Evolutionary conservation across 1,139 yeast genomes (phyloP), one percentile per base, ranked within the genome.

Genomic region (Kodamaea sp.): DNA sequence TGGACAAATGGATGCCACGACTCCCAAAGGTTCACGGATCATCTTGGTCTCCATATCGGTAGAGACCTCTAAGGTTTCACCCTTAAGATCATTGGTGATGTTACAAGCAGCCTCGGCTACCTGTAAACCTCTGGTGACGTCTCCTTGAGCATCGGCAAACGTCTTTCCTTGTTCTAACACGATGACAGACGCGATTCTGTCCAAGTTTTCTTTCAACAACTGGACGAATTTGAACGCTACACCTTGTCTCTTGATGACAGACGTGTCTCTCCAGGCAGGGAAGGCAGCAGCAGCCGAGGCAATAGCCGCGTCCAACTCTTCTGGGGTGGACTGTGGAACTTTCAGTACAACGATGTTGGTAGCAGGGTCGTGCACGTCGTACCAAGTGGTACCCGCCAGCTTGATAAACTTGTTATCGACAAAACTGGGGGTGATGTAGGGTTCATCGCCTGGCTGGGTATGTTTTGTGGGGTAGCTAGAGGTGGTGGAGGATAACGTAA

Each of bases 131-230:
- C 94, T 71, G 47, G 83, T 71, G 24, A 84, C 92, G 54, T 84
- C 94, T 18, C 92, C 92, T 53, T 73, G 66, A 38, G 94, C 92
- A 50, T 84, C 92, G 26, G 77, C 76, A 58, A 82, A 78, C 12
- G 92, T 81, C 61, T 84, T 84, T 34, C 94, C 94, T 62, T 84
- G 92, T 62, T 84, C 92, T 48, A 80, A 68, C 27, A 84, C 88
- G 57, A 84, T 84, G 46, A 79, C 70, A 12, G 78, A 73, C 3
- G 94, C 94, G 28, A 84, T 63, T 41, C 84, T 59, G 57, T 84
- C 89, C 80, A 80, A 76, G 63, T 83, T 80, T 38, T 68, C 74
- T 41, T 83, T 73, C 51, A 84, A 76, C 42, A 84, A 70, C 53
- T 76, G 77, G 15, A 80, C 89, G 56, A 80, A 80, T 53, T 76